A percentile compares a stretch with the other conserved stretches of the same genome.
phyloP scores from a whole-genome alignment of 2,329 filamentous ascomycete genomes.

The Fusarium buxicola region DNA sequence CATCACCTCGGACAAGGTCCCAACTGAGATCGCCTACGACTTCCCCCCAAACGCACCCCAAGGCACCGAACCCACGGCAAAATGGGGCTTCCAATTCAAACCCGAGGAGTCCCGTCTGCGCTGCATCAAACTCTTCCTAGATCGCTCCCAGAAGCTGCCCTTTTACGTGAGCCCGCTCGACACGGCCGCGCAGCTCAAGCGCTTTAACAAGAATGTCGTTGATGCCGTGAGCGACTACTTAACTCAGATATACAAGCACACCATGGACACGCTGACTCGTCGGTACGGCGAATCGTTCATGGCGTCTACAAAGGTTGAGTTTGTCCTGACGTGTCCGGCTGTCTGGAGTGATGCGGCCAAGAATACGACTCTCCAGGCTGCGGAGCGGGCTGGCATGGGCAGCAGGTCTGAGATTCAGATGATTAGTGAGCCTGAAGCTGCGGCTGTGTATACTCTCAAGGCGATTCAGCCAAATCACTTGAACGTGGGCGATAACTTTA shows the following conservation, averaged over 20 bases:
- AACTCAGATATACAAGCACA: constrained; percentile 79
- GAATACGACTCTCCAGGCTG: constrained; percentile 82
- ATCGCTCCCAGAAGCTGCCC: constrained; percentile 82
- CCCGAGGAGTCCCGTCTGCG: constrained; percentile 80
- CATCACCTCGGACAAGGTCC: constrained; percentile 89
- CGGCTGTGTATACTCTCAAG: constrained; percentile 82
- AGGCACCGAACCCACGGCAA: constrained; percentile 62
- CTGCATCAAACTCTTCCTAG: constrained; percentile 87
- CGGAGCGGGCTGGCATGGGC: constrained; percentile 83
- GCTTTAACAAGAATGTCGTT: constrained; percentile 79
- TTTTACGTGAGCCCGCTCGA: constrained; percentile 84
- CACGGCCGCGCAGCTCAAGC: constrained; percentile 80
- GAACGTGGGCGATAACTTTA: constrained; percentile 74
- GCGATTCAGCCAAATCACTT: constrained; percentile 81
- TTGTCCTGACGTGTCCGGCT: constrained; percentile 83
- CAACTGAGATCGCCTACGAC: constrained; percentile 79
- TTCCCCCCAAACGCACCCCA: constrained; percentile 46
- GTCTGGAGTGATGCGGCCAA: constrained; percentile 91
- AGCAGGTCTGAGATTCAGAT: constrained; percentile 76
- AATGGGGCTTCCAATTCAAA: constrained; percentile 88
- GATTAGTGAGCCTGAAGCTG: constrained; percentile 84
- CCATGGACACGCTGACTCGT: constrained; percentile 79
- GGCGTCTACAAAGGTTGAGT: constrained; percentile 79
- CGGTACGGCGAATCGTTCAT: constrained; percentile 84
- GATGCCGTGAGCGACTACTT: constrained; percentile 85